Percentiles rank a stretch among this genome's conserved stretches.
Evolutionary conservation across 371 early-diverging fungal species (phyloP).

Genomic region (Lichtheimia ramosa): DNA sequence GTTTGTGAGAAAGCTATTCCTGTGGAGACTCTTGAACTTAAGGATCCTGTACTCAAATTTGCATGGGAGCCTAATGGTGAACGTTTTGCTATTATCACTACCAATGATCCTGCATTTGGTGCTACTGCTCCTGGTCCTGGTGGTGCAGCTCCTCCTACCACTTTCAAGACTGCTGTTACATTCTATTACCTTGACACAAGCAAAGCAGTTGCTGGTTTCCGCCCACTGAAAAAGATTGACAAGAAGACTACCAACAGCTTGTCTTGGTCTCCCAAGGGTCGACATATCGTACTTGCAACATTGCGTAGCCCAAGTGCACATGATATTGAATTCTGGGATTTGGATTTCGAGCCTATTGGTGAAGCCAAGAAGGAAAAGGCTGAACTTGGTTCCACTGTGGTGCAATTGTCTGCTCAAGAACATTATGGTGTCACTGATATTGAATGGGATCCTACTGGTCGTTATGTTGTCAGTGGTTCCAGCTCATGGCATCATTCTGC

Average conservation of each 20-base stretch:
- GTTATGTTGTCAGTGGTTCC: conserved; percentile 87
- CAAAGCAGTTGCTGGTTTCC: conserved; percentile 64
- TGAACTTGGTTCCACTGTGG: conserved; percentile 49
- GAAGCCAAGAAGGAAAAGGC: conserved; percentile 52
- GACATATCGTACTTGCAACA: conserved; percentile 89
- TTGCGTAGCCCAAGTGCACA: conserved; percentile 77
- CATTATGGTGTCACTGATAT: conserved; percentile 94
- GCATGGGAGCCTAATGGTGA: conserved; percentile 95
- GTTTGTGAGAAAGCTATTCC: conserved; percentile 91
- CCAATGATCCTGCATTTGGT: conserved; percentile 66
- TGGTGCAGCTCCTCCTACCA: conserved; percentile 52
- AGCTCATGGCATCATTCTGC: conserved; percentile 80
- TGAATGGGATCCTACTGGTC: conserved; percentile 98
- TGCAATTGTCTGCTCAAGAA: conserved; percentile 75
- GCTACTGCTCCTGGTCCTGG: conserved; percentile 39
- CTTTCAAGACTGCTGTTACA: conserved; percentile 73
- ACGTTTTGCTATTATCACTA: conserved; percentile 82
- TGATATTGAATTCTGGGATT: conserved; percentile 93
- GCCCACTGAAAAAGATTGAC: conserved; percentile 64
- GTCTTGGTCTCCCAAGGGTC: conserved; percentile 96
- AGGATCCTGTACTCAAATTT: conserved; percentile 79
- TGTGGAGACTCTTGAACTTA: conserved; percentile 91
- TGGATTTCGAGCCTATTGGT: conserved; percentile 72
- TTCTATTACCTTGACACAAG: conserved; percentile 78
- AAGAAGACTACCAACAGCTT: conserved; percentile 83